Base-by-base conservation (phyloP, 1,284 basidiomycete species). In the Ceratobasidium sp. region DNA sequence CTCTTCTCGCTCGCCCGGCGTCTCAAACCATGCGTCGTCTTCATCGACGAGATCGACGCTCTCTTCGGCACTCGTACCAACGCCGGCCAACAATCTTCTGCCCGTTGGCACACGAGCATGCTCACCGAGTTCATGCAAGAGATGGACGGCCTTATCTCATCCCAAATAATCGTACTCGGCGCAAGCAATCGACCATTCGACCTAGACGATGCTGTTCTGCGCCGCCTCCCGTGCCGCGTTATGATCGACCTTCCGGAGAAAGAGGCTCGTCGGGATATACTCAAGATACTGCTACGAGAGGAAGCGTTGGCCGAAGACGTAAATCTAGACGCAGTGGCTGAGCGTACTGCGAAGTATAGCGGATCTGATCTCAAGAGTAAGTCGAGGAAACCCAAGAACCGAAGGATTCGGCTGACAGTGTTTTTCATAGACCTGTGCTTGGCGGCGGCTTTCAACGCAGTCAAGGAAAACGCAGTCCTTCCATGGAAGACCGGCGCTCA, bases 71-170 rank as follows among this genome's bases (percentile, higher is more conserved):
- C 96, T 44, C 92, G 97, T 3, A 67, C 93, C 93, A 65, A 89
- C 91, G 23, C 90, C 93, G 38, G 94, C 95, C 79, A 91, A 91
- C 77, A 95, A 94, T 33, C 65, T 5, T 67, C 10, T 92, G 94
- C 80, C 92, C 75, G 52, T 91, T 93, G 84, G 96, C 93, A 48
- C 96, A 95, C 85, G 80, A 92, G 92, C 44, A 90, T 95, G 75
- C 92, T 96, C 82, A 94, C 95, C 23, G 96, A 98, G 84, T 97
- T 99, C 84, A 98, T 99, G 97, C 96, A 98, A 84, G 96, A 98
- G 84, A 98, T 99, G 96, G 97, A 99, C 82, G 97, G 97, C 1
- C 85, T 97, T 77, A 94, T 91, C 82, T 90, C 92, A 7, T 92
- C 91, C 46, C 93, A 91, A 80, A 92, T 98, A 69, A 93, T 98